Base-by-base conservation (phyloP, 164 flowering plant genomes). In the Litsea cubeba region DNA sequence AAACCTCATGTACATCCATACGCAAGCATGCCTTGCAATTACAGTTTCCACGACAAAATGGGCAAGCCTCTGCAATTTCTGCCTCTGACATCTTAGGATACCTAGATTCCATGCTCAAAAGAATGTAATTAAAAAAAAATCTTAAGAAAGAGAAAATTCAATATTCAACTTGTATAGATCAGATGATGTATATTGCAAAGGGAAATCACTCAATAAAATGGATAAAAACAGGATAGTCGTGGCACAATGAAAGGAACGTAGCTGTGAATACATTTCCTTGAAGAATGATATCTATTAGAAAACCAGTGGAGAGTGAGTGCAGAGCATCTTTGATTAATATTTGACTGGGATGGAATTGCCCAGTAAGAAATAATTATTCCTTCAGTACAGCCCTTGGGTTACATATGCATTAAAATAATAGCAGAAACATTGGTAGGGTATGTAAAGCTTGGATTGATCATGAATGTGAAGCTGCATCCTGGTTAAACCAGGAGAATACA, bases 1-100 rank as follows among this genome's bases (percentile, higher is more conserved):
- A 65, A 1, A 73, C 75, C 75, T 73, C 50, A 25, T 26, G 50
- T 46, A 62, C 20, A 18, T 12, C 63, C 70, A 15, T 54, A 6
- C 69, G 40, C 77, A 78, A 71, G 72, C 80, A 78, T 66, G 74
- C 71, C 72, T 65, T 71, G 71, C 80, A 78, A 46, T 78, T 78
- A 74, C 80, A 78, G 57, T 65, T 71, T 58, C 77, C 71, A 20
- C 71, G 63, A 50, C 80, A 78, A 50, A 71, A 30, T 14, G 80
- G 80, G 62, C 80, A 78, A 65, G 68, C 67, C 24, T 66, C 40
- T 11, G 62, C 71, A 54, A 78, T 70, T 25, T 8, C 77, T 46
- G 11, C 75, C 62, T 35, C 63, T 18, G 75, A 51, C 30, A 57
- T 22, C 35, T 65, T 62, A 5, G 80, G 74, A 71, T 78, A 78